A percentile compares a stretch with the other conserved stretches of the same genome.
Evolutionary conservation across 805 yeast species (phyloP).

Genomic region (Brettanomyces bruxellensis): DNA sequence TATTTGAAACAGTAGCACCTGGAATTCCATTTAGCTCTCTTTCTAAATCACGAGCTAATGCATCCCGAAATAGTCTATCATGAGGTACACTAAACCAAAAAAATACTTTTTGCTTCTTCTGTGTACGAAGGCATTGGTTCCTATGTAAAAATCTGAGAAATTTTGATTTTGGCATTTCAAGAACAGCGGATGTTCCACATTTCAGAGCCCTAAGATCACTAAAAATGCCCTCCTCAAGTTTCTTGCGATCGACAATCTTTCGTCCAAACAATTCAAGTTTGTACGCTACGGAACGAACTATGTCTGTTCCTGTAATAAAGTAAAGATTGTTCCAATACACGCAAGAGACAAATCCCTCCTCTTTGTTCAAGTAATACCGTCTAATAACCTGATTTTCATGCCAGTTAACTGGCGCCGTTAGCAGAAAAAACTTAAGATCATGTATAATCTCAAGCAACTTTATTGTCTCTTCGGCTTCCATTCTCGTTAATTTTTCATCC

Average conservation of each 20-base stretch:
- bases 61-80: slow-evolving; percentile 85
- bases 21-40: slow-evolving; percentile 54
- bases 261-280: slow-evolving; percentile 88
- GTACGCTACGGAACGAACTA: slow-evolving; percentile 83
- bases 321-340: slow-evolving; percentile 86
- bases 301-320: slow-evolving; percentile 92
- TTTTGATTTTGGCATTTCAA: slow-evolving; percentile 80
- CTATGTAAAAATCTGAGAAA: slow-evolving; percentile 78
- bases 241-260: slow-evolving; percentile 73
- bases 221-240: slow-evolving; percentile 94
- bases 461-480: slow-evolving; percentile 1
- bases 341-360: slow-evolving; percentile 88
- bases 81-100: slow-evolving; percentile 96
- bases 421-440: slow-evolving; percentile 75
- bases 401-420: slow-evolving; percentile 95
- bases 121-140: slow-evolving; percentile 84
- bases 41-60: slow-evolving; percentile 84
- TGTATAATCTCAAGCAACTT: slow-evolving; percentile 60
- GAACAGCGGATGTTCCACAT: slow-evolving; percentile 76
- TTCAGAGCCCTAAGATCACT: slow-evolving; percentile 83
- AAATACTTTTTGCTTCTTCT: slow-evolving; percentile 93
- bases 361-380: slow-evolving; percentile 75
- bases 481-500: not conserved
- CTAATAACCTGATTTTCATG: slow-evolving; percentile 79
- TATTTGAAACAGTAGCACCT: slow-evolving; percentile 62